Percentiles rank a stretch among this genome's conserved stretches.
Evolutionary conservation across 2,329 filamentous ascomycete species (phyloP).

Genomic region (Trichoderma sp.): DNA sequence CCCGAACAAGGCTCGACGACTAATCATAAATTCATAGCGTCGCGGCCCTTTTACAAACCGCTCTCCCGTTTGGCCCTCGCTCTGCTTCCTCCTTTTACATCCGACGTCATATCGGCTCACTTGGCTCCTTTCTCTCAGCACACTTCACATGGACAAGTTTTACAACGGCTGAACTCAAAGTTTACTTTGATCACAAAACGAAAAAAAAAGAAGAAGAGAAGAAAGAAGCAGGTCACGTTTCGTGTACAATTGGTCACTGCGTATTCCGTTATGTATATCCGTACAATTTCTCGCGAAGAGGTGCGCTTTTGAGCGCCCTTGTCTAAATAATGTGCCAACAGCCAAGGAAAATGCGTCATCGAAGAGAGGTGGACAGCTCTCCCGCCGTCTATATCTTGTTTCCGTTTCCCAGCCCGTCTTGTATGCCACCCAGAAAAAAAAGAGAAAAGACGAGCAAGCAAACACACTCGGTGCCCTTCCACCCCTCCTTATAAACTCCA

Average conservation of each 20-base stretch:
- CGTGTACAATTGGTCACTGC: background rate
- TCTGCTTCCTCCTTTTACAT: background rate
- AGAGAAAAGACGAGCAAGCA: slow-evolving; percentile 1
- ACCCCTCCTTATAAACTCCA: slow-evolving; percentile 16
- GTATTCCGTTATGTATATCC: slow-evolving; percentile 7
- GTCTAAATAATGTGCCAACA: slow-evolving; percentile 17
- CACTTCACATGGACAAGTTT: background rate
- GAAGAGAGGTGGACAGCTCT: slow-evolving; percentile 14
- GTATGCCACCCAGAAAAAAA: background rate
- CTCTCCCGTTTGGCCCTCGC: background rate
- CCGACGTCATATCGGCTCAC: background rate
- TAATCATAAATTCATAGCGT: background rate
- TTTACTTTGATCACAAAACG: background rate
- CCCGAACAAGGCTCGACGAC: background rate
- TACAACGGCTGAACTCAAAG: background rate
- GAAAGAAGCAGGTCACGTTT: background rate
- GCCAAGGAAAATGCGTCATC: slow-evolving; percentile 16
- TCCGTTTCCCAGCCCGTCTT: slow-evolving; percentile 12
- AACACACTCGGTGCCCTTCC: slow-evolving; percentile 5
- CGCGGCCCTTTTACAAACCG: background rate
- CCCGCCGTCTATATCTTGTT: slow-evolving; percentile 12
- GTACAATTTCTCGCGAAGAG: slow-evolving; percentile 16
- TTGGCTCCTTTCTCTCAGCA: background rate
- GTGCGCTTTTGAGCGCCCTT: slow-evolving; percentile 7
- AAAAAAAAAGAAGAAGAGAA: background rate